Evolutionary conservation across 2,329 filamentous ascomycete genomes (phyloP).

Genomic region (Ophiocordyceps unilateralis): DNA sequence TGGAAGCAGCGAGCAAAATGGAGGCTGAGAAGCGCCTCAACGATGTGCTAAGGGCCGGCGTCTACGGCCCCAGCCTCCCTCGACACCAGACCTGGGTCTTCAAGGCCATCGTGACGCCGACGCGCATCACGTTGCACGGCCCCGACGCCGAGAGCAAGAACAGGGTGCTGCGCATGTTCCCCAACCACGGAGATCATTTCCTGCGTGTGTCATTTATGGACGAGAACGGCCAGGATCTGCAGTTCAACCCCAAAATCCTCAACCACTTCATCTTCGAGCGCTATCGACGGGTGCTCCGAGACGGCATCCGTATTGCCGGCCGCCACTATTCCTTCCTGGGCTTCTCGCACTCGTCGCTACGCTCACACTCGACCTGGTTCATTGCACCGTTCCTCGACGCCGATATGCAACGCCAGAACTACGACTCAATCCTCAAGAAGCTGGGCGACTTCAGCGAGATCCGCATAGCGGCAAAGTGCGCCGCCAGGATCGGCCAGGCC

Average conservation of each 20-base stretch:
- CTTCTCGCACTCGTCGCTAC: conserved; percentile 64
- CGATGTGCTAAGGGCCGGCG: conserved; percentile 7
- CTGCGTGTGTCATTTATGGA: conserved; percentile 57
- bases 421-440: conserved; percentile 24
- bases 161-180: conserved; percentile 50
- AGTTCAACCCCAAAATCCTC: conserved; percentile 32
- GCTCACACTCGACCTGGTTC: conserved; percentile 54
- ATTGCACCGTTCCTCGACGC: conserved; percentile 27
- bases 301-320: conserved; percentile 46
- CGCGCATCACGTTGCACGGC: conserved; percentile 36
- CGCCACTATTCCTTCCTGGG: conserved; percentile 50
- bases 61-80: conserved; percentile 11
- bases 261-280: conserved; percentile 34
- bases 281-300: conserved; percentile 41
- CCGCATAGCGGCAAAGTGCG: conserved; percentile 34
- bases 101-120: conserved; percentile 41
- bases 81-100: conserved; percentile 32
- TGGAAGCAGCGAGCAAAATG: conserved; percentile 18
- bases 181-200: conserved; percentile 42
- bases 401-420: conserved; percentile 14
- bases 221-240: conserved; percentile 50
- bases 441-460: conserved; percentile 36
- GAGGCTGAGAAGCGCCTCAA: conserved; percentile 19
- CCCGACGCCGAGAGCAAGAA: conserved; percentile 54
- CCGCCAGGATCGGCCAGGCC: conserved; percentile 44